phyloP scores from a whole-genome alignment of 345 rosid genomes.

The Acer campestre region DNA sequence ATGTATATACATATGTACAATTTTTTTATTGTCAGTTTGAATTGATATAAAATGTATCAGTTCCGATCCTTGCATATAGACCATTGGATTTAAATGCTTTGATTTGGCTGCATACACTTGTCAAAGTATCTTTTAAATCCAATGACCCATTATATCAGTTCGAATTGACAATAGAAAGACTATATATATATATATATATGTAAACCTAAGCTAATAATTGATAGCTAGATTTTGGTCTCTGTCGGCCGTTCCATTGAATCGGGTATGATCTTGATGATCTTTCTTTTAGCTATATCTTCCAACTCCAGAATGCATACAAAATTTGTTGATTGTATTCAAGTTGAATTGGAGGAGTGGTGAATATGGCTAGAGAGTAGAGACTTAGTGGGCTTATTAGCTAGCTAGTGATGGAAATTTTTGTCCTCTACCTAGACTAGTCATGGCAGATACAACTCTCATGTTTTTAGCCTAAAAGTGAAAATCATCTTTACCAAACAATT shows the following conservation, averaged over 20 bases:
- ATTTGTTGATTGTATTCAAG: not conserved
- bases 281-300: not conserved
- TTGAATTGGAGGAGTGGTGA: not conserved
- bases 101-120: too few relatives aligned
- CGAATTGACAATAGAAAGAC: too few relatives aligned
- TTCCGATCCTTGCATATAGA: too few relatives aligned
- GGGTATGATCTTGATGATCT: not conserved
- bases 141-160: too few relatives aligned
- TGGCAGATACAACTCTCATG: not conserved
- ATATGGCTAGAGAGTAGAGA: not conserved
- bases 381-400: not conserved
- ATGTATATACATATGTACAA: too few relatives aligned
- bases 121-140: too few relatives aligned
- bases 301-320: slow-evolving; percentile 1
- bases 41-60: too few relatives aligned
- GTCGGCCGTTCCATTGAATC: not conserved
- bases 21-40: too few relatives aligned
- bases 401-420: not conserved
- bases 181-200: too few relatives aligned
- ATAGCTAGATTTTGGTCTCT: not conserved
- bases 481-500: not conserved
- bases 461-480: not conserved
- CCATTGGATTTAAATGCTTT: too few relatives aligned
- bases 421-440: not conserved
- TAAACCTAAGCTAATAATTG: not conserved